Conservation (phyloP, 352 stramenopile species). For the Aphanomyces invadans region DNA sequence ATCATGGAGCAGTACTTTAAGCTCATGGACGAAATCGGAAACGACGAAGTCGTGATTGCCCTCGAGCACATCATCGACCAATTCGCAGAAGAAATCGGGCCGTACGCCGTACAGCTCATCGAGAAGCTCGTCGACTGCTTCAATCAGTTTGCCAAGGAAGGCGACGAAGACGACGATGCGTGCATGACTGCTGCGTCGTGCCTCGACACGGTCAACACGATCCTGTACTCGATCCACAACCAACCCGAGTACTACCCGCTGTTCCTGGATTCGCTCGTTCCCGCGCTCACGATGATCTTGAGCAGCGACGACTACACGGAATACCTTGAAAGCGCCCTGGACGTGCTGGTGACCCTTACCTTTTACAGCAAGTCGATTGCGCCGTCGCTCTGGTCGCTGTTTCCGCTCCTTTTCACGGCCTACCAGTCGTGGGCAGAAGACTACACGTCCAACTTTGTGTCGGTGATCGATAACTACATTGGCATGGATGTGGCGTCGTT, state of each 20-base stretch:
- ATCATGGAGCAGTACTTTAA: constrained; percentile 97
- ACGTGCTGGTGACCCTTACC: constrained; percentile 94
- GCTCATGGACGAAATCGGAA: constrained; percentile 98
- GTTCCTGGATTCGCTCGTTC: constrained; percentile 92
- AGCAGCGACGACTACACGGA: constrained; percentile 94
- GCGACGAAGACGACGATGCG: constrained; percentile 92
- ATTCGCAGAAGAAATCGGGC: constrained; percentile 94
- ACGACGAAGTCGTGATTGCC: constrained; percentile 95
- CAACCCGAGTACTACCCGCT: constrained; percentile 73
- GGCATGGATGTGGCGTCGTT: constrained; percentile 69
- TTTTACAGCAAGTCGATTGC: constrained; percentile 93
- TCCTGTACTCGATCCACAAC: constrained; percentile 76
- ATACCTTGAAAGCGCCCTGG: constrained; percentile 94
- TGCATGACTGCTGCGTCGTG: constrained; percentile 91
- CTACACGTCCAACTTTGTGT: constrained; percentile 94
- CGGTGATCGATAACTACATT: constrained; percentile 96
- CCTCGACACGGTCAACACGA: constrained; percentile 80
- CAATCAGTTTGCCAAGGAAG: constrained; percentile 88
- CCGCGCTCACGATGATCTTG: constrained; percentile 94
- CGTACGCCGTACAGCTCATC: constrained; percentile 89
- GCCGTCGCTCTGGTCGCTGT: constrained; percentile 91
- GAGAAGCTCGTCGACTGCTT: constrained; percentile 93
- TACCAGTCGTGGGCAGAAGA: constrained; percentile 95
- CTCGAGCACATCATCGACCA: constrained; percentile 94
- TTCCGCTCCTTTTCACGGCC: constrained; percentile 92